phyloP scores from a whole-genome alignment of 2,329 filamentous ascomycete species.

The Diaporthe helianthi region DNA sequence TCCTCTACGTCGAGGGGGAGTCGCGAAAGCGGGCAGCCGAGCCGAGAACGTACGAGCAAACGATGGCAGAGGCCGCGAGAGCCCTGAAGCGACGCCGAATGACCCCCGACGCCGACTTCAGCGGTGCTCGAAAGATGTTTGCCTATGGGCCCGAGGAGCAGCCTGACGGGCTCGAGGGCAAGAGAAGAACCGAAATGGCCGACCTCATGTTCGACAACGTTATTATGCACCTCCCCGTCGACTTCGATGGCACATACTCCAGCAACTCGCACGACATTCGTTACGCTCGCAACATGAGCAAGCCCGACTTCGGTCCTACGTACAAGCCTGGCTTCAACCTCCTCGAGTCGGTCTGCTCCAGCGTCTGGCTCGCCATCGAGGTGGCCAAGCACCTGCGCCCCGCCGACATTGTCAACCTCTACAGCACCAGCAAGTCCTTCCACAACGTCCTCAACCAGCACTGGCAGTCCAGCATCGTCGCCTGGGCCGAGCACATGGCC shows the following conservation, averaged over 20 bases:
- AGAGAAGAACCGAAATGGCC: neutral
- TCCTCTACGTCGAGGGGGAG: neutral
- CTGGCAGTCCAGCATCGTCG: constrained; percentile 63
- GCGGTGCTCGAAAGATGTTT: constrained; percentile 30
- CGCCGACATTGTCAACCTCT: constrained; percentile 67
- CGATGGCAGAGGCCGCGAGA: constrained; percentile 26
- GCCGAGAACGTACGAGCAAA: constrained; percentile 10
- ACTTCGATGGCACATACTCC: constrained; percentile 25
- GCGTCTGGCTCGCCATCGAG: constrained; percentile 60
- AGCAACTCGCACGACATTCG: neutral
- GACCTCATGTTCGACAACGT: constrained; percentile 22
- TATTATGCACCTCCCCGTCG: constrained; percentile 23
- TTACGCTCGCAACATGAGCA: neutral
- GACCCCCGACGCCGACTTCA: constrained; percentile 4
- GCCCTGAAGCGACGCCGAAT: constrained; percentile 28
- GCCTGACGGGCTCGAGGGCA: neutral
- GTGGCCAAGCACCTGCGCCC: constrained; percentile 62
- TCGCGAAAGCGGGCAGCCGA: neutral
- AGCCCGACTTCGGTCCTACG: neutral
- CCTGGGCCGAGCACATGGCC: constrained; percentile 60
- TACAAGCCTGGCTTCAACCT: constrained; percentile 46
- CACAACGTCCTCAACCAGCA: constrained; percentile 66
- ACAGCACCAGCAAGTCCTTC: constrained; percentile 68
- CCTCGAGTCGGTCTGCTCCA: constrained; percentile 51
- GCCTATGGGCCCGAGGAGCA: constrained; percentile 17